phyloP scores from a whole-genome alignment of 2,329 filamentous ascomycete genomes.

The Aspergillus sp. region DNA sequence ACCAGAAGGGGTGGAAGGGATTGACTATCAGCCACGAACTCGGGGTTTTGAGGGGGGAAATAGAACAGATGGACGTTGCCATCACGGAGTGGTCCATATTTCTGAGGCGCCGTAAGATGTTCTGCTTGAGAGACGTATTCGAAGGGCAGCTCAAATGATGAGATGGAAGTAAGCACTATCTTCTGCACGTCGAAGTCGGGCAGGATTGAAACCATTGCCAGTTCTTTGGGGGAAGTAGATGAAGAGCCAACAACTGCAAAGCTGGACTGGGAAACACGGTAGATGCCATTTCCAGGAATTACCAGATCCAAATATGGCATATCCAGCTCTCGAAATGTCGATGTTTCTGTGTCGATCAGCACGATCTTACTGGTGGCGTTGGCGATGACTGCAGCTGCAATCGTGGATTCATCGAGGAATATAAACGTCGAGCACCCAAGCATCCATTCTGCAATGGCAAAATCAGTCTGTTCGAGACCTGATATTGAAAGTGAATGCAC shows the following conservation, averaged over 20 bases:
- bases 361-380: slow-evolving; percentile 15
- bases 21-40: slow-evolving; percentile 31
- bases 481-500: slow-evolving; percentile 28
- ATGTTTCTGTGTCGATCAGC: slow-evolving; percentile 10
- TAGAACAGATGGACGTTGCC: slow-evolving; percentile 42
- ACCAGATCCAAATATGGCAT: slow-evolving; percentile 14
- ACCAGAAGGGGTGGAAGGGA: slow-evolving; percentile 48
- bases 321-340: slow-evolving; percentile 8
- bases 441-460: slow-evolving; percentile 24
- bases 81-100: slow-evolving; percentile 17
- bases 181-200: slow-evolving; percentile 3
- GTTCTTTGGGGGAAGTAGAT: slow-evolving; percentile 12
- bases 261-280: slow-evolving; percentile 11
- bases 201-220: slow-evolving; percentile 12
- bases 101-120: slow-evolving; percentile 31
- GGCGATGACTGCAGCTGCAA: slow-evolving; percentile 14
- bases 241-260: slow-evolving; percentile 17
- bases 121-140: slow-evolving; percentile 26
- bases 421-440: slow-evolving; percentile 23
- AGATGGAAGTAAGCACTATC: slow-evolving; percentile 11
- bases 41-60: slow-evolving; percentile 46
- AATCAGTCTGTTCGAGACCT: slow-evolving; percentile 37
- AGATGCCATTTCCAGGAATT: slow-evolving; percentile 4
- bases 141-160: slow-evolving; percentile 8
- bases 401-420: slow-evolving; percentile 12